Conservation (phyloP, 768 basidiomycete species). For the Agrocybe pediades region DNA sequence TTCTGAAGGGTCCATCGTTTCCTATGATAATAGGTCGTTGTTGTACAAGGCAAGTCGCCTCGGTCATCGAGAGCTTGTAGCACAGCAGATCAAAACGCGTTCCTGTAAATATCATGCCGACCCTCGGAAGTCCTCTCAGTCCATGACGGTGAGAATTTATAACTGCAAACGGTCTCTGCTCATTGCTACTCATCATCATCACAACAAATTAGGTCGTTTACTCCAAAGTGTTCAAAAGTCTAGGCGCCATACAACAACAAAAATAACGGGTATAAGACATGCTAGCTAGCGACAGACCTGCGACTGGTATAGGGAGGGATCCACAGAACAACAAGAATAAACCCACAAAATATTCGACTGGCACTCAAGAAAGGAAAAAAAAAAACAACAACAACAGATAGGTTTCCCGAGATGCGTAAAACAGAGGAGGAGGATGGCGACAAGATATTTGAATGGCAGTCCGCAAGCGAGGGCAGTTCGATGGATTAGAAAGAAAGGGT, state of each 20-base stretch:
- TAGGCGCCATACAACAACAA: neutral
- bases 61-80: neutral
- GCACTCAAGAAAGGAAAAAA: no score
- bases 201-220: no score
- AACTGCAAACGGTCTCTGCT: neutral
- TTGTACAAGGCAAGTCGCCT: neutral
- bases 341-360: neutral
- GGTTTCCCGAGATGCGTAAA: no score
- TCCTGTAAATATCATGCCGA: neutral
- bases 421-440: no score
- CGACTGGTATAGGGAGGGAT: neutral
- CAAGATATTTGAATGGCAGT: no score
- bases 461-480: no score
- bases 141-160: neutral
- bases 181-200: no score
- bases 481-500: no score
- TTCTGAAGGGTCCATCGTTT: conserved; percentile 43
- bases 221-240: neutral
- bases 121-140: no score
- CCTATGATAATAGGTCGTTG: no score
- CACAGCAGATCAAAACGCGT: neutral
- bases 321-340: neutral
- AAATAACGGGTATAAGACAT: neutral
- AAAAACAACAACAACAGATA: neutral
- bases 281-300: neutral